Evolutionary conservation across 2,329 filamentous ascomycete species (phyloP), one percentile per base, ranked within the genome.

Genomic region (Aaosphaeria pasadenensis): DNA sequence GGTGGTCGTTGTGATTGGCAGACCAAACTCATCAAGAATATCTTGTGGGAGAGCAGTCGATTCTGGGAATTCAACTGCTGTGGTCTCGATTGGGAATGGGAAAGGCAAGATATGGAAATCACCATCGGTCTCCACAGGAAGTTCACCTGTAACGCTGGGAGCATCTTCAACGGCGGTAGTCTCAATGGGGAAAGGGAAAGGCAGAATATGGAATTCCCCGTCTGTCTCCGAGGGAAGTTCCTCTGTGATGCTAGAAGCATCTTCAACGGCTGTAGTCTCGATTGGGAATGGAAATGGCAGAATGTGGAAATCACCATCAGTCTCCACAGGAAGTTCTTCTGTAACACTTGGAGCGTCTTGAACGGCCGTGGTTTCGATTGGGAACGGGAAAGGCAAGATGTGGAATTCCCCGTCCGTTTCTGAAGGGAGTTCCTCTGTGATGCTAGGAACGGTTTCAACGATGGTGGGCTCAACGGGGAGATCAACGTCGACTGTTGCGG

Each of bases 171-270:
- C 33, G 7, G 33, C 33, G 7, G 33, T 36, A 9, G 39, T 40
- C 39, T 40, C 24, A 43, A 43, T 43, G 11, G 41, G 41, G 17
- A 29, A 43, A 11, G 41, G 41, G 41, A 43, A 43, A 11, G 41
- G 41, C 11, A 43, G 41, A 17, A 43, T 43, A 29, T 43, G 41
- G 29, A 43, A 9, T 11, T 43, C 41, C 17, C 17, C 17, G 17
- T 24, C 17, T 24, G 17, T 24, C 17, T 24, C 17, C 17, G 3
- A 24, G 17, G 17, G 17, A 24, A 24, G 17, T 24, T 24, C 17
- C 17, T 24, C 17, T 24, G 17, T 24, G 17, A 24, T 24, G 17
- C 17, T 24, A 24, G 17, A 24, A 24, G 2, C 17, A 24, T 24
- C 17, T 24, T 24, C 17, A 36, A 36, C 33, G 7, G 33, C 33